phyloP scores from a whole-genome alignment of 345 rosid species.

The Xanthoceras sorbifolium region DNA sequence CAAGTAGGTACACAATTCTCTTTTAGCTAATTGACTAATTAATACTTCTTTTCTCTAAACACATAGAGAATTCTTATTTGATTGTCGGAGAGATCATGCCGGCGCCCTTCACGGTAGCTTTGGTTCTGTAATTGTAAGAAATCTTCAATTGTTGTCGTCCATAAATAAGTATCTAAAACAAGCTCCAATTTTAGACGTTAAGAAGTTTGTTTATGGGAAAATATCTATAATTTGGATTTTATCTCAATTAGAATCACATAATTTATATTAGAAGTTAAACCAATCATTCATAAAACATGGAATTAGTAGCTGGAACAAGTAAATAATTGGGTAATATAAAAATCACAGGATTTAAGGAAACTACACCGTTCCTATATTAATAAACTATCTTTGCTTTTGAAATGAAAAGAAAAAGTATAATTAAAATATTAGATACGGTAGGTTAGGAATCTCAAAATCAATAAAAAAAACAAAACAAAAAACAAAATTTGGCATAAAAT shows the following conservation, averaged over 20 bases:
- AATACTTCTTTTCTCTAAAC: too few relatives aligned
- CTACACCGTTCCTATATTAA: not conserved
- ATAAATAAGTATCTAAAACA: too few relatives aligned
- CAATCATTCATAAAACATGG: not conserved
- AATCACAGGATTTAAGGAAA: not conserved
- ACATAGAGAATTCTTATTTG: too few relatives aligned
- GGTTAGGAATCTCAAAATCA: not conserved
- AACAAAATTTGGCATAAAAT: not conserved
- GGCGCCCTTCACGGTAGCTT: too few relatives aligned
- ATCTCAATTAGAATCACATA: not conserved
- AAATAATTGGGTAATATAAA: not conserved
- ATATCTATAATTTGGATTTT: not conserved
- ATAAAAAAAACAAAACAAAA: not conserved
- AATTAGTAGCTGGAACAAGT: not conserved
- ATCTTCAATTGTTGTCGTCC: too few relatives aligned
- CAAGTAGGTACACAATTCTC: too few relatives aligned
- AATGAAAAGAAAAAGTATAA: not conserved
- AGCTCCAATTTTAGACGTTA: too few relatives aligned
- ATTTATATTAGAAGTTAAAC: not conserved
- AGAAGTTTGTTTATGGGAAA: not conserved
- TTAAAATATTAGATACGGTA: not conserved
- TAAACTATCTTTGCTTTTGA: not conserved
- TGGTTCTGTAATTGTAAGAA: too few relatives aligned
- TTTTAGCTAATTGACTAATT: too few relatives aligned
- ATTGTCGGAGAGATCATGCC: too few relatives aligned